Evolutionary conservation across 768 basidiomycete species (phyloP).

Genomic region (Lentinula raphanica): DNA sequence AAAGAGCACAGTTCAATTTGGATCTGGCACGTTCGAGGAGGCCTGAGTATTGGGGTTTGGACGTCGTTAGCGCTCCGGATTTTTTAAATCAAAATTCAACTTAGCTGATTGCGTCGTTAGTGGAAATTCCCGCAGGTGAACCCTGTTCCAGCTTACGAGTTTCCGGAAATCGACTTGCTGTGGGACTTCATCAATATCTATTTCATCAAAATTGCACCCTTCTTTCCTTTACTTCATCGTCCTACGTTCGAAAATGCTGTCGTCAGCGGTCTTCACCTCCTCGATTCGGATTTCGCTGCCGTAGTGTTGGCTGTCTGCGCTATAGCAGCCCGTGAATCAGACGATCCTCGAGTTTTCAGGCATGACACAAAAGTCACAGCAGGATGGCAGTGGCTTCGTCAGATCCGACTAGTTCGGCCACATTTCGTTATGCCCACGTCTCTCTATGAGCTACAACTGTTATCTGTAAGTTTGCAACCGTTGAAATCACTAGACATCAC

Average conservation of each 20-base stretch:
- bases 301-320: conserved; percentile 50
- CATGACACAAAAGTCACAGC: not conserved
- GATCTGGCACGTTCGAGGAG: not conserved
- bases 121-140: not conserved
- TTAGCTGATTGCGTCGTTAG: not conserved
- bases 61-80: not conserved
- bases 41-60: not conserved
- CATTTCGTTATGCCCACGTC: conserved; percentile 26
- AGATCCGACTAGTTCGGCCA: conserved; percentile 28
- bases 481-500: not conserved
- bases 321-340: conserved; percentile 34
- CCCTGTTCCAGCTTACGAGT: conserved; percentile 7
- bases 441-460: conserved; percentile 34
- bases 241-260: conserved; percentile 41
- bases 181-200: conserved; percentile 39
- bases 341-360: conserved; percentile 38
- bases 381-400: conserved; percentile 35
- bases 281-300: conserved; percentile 26
- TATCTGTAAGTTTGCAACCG: conserved; percentile 26
- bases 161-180: conserved; percentile 33
- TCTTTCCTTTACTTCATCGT: conserved; percentile 46
- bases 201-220: conserved; percentile 35
- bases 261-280: not conserved
- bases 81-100: not conserved
- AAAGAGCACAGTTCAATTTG: not conserved